Conservation (phyloP, 257 asterid species). For the Rhazya stricta region DNA sequence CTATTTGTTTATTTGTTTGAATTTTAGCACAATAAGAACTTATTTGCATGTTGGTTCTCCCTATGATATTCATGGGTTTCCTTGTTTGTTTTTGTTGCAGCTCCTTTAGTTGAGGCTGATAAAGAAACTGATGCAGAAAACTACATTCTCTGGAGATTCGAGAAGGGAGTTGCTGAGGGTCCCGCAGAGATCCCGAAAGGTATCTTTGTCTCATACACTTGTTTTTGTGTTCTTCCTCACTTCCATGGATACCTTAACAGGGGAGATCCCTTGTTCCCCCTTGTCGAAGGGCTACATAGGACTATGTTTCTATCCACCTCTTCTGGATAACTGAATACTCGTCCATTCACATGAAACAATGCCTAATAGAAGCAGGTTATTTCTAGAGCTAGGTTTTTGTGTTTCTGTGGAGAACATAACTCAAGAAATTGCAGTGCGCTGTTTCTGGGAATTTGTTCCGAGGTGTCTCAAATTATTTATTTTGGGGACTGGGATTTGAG, state of each 20-base stretch:
- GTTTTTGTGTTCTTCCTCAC: not conserved
- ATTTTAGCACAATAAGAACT: not conserved
- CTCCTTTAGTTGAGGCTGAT: slow-evolving; percentile 81
- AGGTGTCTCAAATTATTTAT: not conserved
- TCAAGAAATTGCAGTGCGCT: not conserved
- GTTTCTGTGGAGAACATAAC: not conserved
- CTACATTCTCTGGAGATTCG: slow-evolving; percentile 82
- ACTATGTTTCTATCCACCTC: not conserved
- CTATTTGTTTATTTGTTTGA: not conserved
- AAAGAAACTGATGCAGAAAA: slow-evolving; percentile 71
- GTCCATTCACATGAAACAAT: not conserved
- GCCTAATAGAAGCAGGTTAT: not conserved
- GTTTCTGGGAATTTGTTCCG: not conserved
- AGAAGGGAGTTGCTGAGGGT: slow-evolving; percentile 94
- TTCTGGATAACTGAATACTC: not conserved
- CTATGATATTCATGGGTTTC: not conserved
- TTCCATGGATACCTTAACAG: not conserved
- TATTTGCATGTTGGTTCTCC: not conserved
- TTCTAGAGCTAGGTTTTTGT: not conserved
- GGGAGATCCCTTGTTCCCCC: not conserved
- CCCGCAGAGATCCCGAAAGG: slow-evolving; percentile 86
- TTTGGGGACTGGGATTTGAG: not conserved
- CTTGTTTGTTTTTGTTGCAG: slow-evolving; percentile 35
- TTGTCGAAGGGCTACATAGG: not conserved
- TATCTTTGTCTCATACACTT: slow-evolving; percentile 14